phyloP scores from a whole-genome alignment of 2,329 filamentous ascomycete species.

The Calonectria naviculata region DNA sequence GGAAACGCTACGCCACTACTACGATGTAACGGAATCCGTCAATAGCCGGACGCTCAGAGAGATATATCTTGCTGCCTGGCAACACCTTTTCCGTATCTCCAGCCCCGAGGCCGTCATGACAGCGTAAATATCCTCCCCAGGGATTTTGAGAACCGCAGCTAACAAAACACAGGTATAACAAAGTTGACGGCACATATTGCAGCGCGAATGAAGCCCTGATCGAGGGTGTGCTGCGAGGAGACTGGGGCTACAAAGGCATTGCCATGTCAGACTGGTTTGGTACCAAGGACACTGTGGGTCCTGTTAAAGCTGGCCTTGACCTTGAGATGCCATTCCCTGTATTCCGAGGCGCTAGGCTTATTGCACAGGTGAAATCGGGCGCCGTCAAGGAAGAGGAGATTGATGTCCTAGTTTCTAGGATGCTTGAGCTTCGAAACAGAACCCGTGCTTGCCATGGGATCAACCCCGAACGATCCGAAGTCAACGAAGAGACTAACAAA shows the following conservation, averaged over 20 bases:
- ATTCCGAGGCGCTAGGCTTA: conserved; percentile 22
- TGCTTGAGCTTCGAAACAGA: conserved; percentile 20
- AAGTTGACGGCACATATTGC: conserved; percentile 26
- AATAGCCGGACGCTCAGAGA: conserved; percentile 18
- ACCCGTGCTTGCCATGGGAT: conserved; percentile 4
- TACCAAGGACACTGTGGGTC: conserved; percentile 13
- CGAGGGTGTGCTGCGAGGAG: conserved; percentile 6
- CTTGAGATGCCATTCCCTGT: conserved; percentile 31
- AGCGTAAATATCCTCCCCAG: conserved; percentile 16
- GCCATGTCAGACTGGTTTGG: conserved; percentile 36
- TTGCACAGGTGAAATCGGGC: not conserved
- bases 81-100: conserved; percentile 15
- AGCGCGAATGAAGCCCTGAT: conserved; percentile 6
- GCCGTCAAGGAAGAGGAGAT: conserved; percentile 11
- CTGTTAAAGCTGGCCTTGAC: conserved; percentile 24
- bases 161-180: conserved; percentile 27
- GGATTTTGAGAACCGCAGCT: not conserved
- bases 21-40: conserved; percentile 16
- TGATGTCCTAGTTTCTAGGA: not conserved
- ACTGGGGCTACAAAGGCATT: conserved; percentile 27
- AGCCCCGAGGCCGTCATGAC: conserved; percentile 27
- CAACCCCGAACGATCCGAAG: conserved; percentile 17
- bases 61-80: conserved; percentile 32
- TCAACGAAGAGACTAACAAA: conserved; percentile 21
- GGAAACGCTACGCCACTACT: conserved; percentile 19